Evolutionary conservation across 768 basidiomycete genomes (phyloP), one percentile per base, ranked within the genome.

Genomic region (Boletus tylopilopsis): DNA sequence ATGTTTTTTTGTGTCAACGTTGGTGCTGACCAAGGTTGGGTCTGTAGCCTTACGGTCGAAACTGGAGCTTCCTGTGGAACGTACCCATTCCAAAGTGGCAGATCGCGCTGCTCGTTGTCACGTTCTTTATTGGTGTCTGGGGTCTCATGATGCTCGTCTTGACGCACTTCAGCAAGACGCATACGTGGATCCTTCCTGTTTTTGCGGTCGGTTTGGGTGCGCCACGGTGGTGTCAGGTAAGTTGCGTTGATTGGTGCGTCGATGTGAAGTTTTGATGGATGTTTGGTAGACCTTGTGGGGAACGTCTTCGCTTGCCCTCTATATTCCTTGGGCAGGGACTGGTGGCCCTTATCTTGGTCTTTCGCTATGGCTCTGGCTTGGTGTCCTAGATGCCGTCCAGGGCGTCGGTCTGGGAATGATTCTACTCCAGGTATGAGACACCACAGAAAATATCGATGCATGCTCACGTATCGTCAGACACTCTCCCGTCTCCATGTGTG

Each of bases 341-440:
- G 82, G 77, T 4, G 94, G 94, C 16, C 90, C 93, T 21, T 96
- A 94, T 64, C 81, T 95, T 47, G 91, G 91, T 36, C 79, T 92
- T 24, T 87, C 86, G 23, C 73, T 96, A 27, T 96, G 94, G 94
- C 74, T 96, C 36, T 96, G 94, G 94, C 78, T 96, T 10, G 94
- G 94, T 61, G 94, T 96, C 38, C 75, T 96, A 36, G 94, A 94
- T 65, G 92, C 94, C 29, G 76, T 96, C 32, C 94, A 96, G 66
- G 94, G 94, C 68, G 94, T 95, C 35, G 94, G 94, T 24, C 75
- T 96, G 40, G 92, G 91, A 49, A 86, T 94, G 85, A 94, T 93
- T 59, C 73, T 92, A 19, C 80, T 92, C 21, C 87, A 90, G 76
- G 68, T 68, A 51, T 35, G 59, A 16, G 37, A 35, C 33, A 24